phyloP scores from a whole-genome alignment of 2,329 filamentous ascomycete genomes.

The Phaeosphaeriaceae sp. region DNA sequence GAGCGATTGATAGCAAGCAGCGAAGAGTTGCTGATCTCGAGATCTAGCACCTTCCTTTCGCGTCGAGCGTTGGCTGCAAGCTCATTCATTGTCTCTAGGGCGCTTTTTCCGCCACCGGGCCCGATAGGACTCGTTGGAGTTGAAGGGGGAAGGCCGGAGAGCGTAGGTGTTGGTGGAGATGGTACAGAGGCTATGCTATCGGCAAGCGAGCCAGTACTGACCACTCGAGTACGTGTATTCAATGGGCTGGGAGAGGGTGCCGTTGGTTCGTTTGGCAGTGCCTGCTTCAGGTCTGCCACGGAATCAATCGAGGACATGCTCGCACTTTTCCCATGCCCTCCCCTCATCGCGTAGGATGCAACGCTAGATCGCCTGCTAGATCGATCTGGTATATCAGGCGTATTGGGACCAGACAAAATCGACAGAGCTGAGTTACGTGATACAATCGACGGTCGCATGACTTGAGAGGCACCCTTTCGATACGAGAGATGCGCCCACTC shows the following conservation, averaged over 20 bases:
- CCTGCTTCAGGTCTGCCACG: constrained; percentile 40
- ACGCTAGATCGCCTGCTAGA: constrained; percentile 42
- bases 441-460: constrained; percentile 49
- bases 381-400: constrained; percentile 29
- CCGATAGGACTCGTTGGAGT: constrained; percentile 64
- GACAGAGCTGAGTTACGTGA: constrained; percentile 42
- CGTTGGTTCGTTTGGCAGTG: constrained; percentile 28
- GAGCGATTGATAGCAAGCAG: constrained; percentile 94
- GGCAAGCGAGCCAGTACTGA: constrained; percentile 32
- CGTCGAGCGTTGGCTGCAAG: constrained; percentile 85
- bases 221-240: constrained; percentile 39
- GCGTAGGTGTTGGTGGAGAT: constrained; percentile 25
- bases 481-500: constrained; percentile 58
- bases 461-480: constrained; percentile 57
- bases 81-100: constrained; percentile 70
- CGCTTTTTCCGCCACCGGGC: constrained; percentile 53
- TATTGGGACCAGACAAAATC: constrained; percentile 36
- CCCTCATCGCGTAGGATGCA: constrained; percentile 34
- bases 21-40: constrained; percentile 96
- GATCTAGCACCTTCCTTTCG: constrained; percentile 92
- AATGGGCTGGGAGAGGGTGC: constrained; percentile 39
- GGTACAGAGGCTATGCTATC: constrained; percentile 37
- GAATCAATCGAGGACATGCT: constrained; percentile 57
- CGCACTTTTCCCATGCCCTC: constrained; percentile 47
- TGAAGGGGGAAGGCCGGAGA: constrained; percentile 36